Evolutionary conservation across 2,329 filamentous ascomycete genomes (phyloP).

Genomic region (Sordariomycetes sp.): DNA sequence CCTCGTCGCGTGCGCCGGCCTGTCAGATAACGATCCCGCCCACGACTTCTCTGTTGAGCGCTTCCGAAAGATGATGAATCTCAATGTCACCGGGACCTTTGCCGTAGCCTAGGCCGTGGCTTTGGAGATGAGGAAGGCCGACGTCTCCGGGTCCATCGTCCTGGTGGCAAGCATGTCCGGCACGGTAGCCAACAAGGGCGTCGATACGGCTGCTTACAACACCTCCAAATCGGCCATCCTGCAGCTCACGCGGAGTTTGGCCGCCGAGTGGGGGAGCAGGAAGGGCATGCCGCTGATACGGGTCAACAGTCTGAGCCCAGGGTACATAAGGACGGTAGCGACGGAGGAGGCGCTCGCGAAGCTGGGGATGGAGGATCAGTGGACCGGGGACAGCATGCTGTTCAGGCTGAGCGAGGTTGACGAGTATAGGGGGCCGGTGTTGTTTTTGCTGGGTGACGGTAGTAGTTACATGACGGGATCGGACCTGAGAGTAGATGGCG

Average conservation of each 20-base stretch:
- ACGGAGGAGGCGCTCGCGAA: constrained; percentile 17
- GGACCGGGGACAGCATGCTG: constrained; percentile 20
- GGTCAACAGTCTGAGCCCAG: constrained; percentile 43
- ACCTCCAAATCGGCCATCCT: constrained; percentile 44
- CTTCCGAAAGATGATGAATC: constrained; percentile 1
- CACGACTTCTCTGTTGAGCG: constrained; percentile 13
- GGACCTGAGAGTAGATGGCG: constrained; percentile 27
- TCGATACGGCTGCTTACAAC: constrained; percentile 38
- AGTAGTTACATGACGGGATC: constrained; percentile 28
- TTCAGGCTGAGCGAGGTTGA: constrained; percentile 19
- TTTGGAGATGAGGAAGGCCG: constrained; percentile 31
- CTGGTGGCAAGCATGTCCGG: constrained; percentile 42
- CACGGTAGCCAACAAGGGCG: constrained; percentile 23
- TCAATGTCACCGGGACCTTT: constrained; percentile 16
- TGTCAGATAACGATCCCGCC: constrained; percentile 16
- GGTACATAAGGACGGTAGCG: constrained; percentile 38
- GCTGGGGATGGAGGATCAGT: constrained; percentile 18
- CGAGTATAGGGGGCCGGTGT: constrained; percentile 23
- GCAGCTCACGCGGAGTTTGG: constrained; percentile 38
- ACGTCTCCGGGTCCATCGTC: constrained; percentile 31
- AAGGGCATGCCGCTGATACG: constrained; percentile 30
- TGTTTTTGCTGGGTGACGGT: constrained; percentile 25
- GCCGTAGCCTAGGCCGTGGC: constrained; percentile 35
- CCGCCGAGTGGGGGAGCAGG: constrained; percentile 41
- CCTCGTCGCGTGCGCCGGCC: constrained; percentile 20